Base-by-base conservation (phyloP, 208 protist genomes). In the Leishmania major region DNA sequence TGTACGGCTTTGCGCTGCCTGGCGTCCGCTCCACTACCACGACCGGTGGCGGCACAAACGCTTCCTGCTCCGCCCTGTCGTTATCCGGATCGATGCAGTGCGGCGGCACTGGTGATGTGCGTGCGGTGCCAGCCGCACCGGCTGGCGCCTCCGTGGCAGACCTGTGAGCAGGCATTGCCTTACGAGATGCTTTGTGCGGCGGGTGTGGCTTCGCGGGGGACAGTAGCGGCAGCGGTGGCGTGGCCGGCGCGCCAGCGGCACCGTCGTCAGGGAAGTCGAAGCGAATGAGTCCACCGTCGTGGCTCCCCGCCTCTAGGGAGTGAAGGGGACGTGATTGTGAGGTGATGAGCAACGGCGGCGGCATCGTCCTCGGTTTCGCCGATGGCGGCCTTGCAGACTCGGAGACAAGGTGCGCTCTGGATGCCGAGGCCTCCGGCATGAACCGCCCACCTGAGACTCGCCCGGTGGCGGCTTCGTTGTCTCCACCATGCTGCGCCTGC, bases 261-360 rank as follows among this genome's bases (percentile, higher is more conserved):
- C 62, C 67, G 35, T 66, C 78, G 11, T 51, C 22, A 3, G n/a
- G 25, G 31, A 51, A 47, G 45, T 82, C 82, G 7, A 82, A 45
- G n/a, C 55, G 82, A 45, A 82, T 59, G 55, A 37, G 17, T 31
- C 74, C 77, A 1, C 73, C 73, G 37, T 25, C 35, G 78, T 77
- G 82, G 55, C 82, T 31, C 51, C 64, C 74, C 43, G 37, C 79
- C 3, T 80, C 83, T 28, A 35, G 35, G 2, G 75, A 67, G 22
- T 55, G 84, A 73, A 84, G 82, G 3, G 80, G 80, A 2, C 59
- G 80, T 3, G 84, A 84, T 2, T 76, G 59, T 0, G 72, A 75
- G 35, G 77, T 82, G 40, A 66, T 79, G 69, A 82, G 64, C 47
- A 75, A 81, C 3, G 84, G 80, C 15, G 80, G 31, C 45, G 51